Conservation (phyloP, 352 stramenopile genomes). For the Phytophthora boehmeriae region DNA sequence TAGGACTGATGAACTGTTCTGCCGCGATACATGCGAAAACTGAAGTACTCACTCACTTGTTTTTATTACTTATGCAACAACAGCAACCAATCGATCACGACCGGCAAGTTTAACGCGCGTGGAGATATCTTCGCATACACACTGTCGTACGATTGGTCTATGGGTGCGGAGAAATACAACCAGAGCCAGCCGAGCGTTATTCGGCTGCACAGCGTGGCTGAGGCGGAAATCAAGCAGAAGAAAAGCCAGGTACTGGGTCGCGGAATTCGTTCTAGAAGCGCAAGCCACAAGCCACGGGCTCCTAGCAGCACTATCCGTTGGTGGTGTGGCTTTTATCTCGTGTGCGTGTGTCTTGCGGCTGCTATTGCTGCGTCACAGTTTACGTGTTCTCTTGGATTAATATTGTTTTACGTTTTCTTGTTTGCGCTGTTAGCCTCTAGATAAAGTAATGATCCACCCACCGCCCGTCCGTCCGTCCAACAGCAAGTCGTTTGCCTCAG, state of each 20-base stretch:
- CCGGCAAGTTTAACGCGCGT: conserved; percentile 92
- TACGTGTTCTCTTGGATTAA: conserved; percentile 28
- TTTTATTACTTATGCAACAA: conserved; percentile 2
- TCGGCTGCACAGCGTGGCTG: conserved; percentile 90
- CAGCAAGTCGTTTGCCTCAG: conserved; percentile 7
- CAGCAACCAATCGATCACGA: conserved; percentile 90
- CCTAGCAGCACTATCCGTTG: conserved; percentile 35
- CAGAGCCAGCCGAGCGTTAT: conserved; percentile 91
- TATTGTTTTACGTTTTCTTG: conserved; percentile 32
- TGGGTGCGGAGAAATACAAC: conserved; percentile 92
- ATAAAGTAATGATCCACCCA: conserved; percentile 38
- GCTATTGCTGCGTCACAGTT: conserved; percentile 27
- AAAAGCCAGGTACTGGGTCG: conserved; percentile 86
- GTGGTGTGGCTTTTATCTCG: conserved; percentile 36
- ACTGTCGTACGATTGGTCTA: conserved; percentile 97
- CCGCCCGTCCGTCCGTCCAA: conserved; percentile 8
- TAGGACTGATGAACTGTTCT: no score
- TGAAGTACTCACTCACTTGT: background rate
- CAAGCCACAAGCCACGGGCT: conserved; percentile 38
- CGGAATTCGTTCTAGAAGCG: conserved; percentile 52
- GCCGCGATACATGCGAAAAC: background rate
- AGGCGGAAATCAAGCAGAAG: conserved; percentile 96
- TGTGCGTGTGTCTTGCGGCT: conserved; percentile 38
- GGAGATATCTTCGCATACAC: conserved; percentile 97
- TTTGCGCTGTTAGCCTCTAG: conserved; percentile 35